Evolutionary conservation across 1,139 yeast species (phyloP).

Genomic region (Pichia sp.): DNA sequence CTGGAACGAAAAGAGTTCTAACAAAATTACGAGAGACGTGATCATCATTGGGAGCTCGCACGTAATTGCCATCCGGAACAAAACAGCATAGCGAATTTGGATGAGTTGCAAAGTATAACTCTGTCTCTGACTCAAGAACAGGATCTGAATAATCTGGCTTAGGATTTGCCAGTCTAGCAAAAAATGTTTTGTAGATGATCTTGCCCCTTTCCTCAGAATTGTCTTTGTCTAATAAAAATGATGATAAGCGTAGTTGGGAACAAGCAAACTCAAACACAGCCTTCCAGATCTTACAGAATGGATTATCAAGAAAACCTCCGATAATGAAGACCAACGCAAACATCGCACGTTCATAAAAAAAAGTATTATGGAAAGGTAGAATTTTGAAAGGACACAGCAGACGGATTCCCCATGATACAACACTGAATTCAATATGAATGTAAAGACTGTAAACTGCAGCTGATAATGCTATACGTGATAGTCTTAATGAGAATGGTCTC

Average conservation of each 20-base stretch:
- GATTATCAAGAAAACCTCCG: constrained; percentile 9
- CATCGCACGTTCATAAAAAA: constrained; percentile 11
- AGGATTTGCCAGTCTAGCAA: constrained; percentile 39
- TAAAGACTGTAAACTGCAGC: constrained; percentile 73
- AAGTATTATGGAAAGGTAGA: constrained; percentile 26
- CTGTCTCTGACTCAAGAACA: constrained; percentile 47
- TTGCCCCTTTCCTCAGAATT: constrained; percentile 73
- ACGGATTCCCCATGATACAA: constrained; percentile 47
- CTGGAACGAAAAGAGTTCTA: constrained; percentile 70
- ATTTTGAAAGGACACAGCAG: constrained; percentile 31
- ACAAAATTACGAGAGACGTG: constrained; percentile 63
- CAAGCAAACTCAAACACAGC: constrained; percentile 56
- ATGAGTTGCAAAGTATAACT: constrained; percentile 40
- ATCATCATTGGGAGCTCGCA: constrained; percentile 85
- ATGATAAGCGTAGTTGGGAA: constrained; percentile 62
- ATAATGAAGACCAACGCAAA: constrained; percentile 22
- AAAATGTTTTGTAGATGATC: constrained; percentile 49
- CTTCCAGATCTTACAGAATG: constrained; percentile 51
- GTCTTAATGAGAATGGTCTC: constrained; percentile 66
- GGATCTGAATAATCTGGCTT: constrained; percentile 62
- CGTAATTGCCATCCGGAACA: constrained; percentile 73
- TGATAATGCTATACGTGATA: constrained; percentile 70
- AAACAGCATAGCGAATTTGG: constrained; percentile 47
- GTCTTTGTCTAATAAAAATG: constrained; percentile 70
- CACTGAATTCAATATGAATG: constrained; percentile 72